Evolutionary conservation across 345 rosid species (phyloP).

Genomic region (Anastatica hierochuntica): DNA sequence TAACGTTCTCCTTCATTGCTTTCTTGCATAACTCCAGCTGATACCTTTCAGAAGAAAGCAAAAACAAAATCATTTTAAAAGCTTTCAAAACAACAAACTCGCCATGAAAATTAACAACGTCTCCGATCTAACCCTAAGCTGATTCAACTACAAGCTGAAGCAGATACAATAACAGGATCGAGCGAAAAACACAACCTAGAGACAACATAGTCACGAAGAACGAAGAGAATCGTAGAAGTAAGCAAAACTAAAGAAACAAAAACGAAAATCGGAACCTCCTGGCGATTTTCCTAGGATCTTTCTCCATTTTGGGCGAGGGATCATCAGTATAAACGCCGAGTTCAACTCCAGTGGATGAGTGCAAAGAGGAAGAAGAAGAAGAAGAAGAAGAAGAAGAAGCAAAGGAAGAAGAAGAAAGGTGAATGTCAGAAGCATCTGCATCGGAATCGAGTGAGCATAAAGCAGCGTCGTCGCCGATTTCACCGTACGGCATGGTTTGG

Average conservation of each 20-base stretch:
- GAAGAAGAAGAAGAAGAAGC: slow-evolving; percentile 1
- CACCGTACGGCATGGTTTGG: slow-evolving; percentile 22
- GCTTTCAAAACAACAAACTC: too few species aligned
- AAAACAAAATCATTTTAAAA: neutral
- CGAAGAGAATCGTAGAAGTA: neutral
- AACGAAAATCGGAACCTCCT: slow-evolving; percentile 22
- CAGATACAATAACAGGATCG: neutral
- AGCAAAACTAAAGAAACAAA: neutral
- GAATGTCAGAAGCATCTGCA: slow-evolving; percentile 9
- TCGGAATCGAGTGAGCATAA: neutral
- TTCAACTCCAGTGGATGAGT: neutral
- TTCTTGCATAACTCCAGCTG: slow-evolving; percentile 79
- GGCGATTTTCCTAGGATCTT: slow-evolving; percentile 55
- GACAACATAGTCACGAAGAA: too few species aligned
- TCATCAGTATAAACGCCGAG: slow-evolving; percentile 7
- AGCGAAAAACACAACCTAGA: too few species aligned
- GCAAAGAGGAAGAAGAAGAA: slow-evolving; percentile 2
- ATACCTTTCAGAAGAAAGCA: slow-evolving; percentile 40
- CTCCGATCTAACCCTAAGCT: too few species aligned
- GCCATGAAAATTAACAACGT: too few species aligned
- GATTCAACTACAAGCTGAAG: too few species aligned
- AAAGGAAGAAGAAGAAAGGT: slow-evolving; percentile 4
- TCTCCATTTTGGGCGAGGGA: slow-evolving; percentile 16
- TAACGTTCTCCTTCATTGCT: slow-evolving; percentile 70
- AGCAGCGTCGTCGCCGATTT: slow-evolving; percentile 12